Evolutionary conservation across 352 stramenopile genomes (phyloP).

Genomic region (Pythium dissimile): DNA sequence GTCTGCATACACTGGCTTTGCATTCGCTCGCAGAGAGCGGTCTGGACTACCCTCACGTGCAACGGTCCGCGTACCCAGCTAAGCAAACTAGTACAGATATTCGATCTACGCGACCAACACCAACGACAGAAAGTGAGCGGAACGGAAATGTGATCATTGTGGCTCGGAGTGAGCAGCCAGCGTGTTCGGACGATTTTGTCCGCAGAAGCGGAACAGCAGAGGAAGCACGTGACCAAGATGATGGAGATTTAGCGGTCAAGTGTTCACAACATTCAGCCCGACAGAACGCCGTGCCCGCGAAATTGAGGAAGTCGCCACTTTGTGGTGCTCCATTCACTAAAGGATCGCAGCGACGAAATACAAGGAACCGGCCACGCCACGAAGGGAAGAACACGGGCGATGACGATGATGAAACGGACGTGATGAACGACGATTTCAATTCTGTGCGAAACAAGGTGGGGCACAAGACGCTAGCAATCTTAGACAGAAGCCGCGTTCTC

Average conservation of each 20-base stretch:
- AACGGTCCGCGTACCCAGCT: slow-evolving; percentile 7
- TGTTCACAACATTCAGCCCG: background rate
- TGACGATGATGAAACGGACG: slow-evolving; percentile 11
- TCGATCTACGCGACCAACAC: background rate
- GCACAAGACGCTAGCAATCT: slow-evolving; percentile 47
- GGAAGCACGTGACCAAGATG: too few relatives aligned
- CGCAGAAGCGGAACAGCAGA: background rate
- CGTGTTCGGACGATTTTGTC: background rate
- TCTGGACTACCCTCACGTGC: slow-evolving; percentile 57
- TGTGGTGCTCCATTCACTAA: too few relatives aligned
- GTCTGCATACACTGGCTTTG: slow-evolving; percentile 42
- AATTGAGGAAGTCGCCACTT: background rate
- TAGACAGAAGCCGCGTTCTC: slow-evolving; percentile 45
- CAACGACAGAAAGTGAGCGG: background rate
- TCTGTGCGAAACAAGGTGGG: slow-evolving; percentile 42
- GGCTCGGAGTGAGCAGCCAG: background rate
- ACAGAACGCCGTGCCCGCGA: background rate
- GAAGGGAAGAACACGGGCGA: background rate
- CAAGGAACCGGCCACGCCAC: background rate
- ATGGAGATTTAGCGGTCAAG: too few relatives aligned
- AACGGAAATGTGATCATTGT: slow-evolving; percentile 5
- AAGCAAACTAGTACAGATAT: background rate
- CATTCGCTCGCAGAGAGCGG: slow-evolving; percentile 64
- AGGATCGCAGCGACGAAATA: background rate
- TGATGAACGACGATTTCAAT: too few relatives aligned